Base-by-base conservation (phyloP, 2,329 filamentous ascomycete species). In the Paraphaeosphaeria sporulosa region DNA sequence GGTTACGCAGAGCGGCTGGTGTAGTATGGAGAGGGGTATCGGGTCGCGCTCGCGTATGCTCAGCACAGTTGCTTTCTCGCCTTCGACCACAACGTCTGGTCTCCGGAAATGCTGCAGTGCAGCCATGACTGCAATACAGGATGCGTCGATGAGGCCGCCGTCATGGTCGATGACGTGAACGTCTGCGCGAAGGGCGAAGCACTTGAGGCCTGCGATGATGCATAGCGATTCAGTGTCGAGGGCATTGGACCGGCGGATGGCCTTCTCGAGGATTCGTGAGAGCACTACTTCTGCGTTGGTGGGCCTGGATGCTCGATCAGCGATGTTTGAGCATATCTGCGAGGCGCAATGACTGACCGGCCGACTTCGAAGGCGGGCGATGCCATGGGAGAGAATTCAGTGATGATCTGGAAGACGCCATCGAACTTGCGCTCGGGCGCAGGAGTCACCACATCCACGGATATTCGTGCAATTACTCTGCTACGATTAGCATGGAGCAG, bases 221-320 rank as follows among this genome's bases (percentile, higher is more conserved):
- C 95, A 99, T 47, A 99, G 86, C 4, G 94, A 97, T 80, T 99
- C 95, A 36, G 94, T 97, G 77, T 98, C 94, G 43, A 99, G 87
- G 7, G 95, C 94, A 68, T 91, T 91, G 1, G 94, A 97, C 61
- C 95, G 90, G 44, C 95, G 93, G 62, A 98, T 88, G 9, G 95
- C 94, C 81, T 97, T 97, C 78, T 99, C 95, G 21, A 99, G 89
- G 44, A 95, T 86, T 36, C 94, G 89, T 10, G 94, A 93, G 30
- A 98, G 87, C 44, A 97, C 86, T 2, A 94, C 85, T 80, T 98
- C 95, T 58, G 90, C 86, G 70, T 96, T 91, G 64, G 90, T 94
- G 50, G 91, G 90, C 56, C 93, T 87, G 63, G 47, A 55, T 19
- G 52, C 49, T 60, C 47, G 62, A 59, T 74, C 64, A 73, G 70